Evolutionary conservation across 129 eudicot genomes (phyloP).

Genomic region (Pulicaria dysenterica): DNA sequence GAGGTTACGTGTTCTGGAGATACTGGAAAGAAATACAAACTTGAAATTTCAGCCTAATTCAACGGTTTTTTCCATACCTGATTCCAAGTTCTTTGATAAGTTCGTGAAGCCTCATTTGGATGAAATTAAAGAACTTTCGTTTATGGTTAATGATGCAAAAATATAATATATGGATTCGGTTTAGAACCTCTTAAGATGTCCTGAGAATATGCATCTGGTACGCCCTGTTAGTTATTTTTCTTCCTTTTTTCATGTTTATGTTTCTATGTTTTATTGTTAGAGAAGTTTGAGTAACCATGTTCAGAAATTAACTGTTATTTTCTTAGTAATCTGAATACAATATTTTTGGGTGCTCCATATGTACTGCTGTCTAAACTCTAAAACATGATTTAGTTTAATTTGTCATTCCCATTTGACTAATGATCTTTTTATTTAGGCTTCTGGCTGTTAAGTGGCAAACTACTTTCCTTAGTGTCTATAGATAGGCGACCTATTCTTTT

Average conservation of each 20-base stretch:
- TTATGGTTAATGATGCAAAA: conserved; percentile 1
- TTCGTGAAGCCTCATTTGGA: conserved; percentile 11
- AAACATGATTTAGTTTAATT: background rate
- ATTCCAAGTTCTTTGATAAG: conserved; percentile 4
- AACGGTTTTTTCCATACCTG: background rate
- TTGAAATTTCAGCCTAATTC: background rate
- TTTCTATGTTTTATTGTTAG: background rate
- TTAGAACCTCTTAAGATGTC: too few relatives aligned
- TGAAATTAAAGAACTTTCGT: background rate
- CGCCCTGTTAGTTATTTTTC: background rate
- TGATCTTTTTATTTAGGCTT: too few relatives aligned
- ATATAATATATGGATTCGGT: background rate
- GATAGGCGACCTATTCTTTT: too few relatives aligned
- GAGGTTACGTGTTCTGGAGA: conserved; percentile 26
- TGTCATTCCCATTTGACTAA: too few relatives aligned
- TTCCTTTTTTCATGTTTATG: background rate
- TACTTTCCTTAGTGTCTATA: too few relatives aligned
- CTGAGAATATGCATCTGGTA: background rate
- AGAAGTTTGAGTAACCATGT: background rate
- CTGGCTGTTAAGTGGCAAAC: too few relatives aligned
- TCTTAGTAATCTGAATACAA: background rate
- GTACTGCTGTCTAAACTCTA: background rate
- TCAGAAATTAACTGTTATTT: background rate
- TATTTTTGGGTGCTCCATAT: background rate
- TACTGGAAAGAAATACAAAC: conserved; percentile 22